These are phyloP conservation scores for Candida pseudoviswanathii DNA, from an alignment of 1,139 yeast genomes.

Conservation along the genomic window DNA sequence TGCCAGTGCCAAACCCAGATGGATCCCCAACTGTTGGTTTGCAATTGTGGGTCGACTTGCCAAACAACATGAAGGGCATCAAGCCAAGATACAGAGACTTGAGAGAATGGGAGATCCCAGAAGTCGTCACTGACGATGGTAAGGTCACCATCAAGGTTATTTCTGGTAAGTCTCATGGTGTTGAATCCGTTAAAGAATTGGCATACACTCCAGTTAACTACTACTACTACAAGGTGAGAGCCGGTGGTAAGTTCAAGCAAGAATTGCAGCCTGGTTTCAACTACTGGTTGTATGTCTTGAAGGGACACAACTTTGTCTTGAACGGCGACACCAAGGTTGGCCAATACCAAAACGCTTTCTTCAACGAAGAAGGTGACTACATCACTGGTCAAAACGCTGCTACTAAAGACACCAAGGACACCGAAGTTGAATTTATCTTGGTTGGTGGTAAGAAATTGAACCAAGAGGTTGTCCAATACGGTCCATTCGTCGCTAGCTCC, in stretches of 20 bases:
- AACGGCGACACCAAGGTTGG: constrained; percentile 43
- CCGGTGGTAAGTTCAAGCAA: constrained; percentile 71
- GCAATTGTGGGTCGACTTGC: constrained; percentile 93
- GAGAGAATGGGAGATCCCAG: constrained; percentile 70
- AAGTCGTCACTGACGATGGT: constrained; percentile 62
- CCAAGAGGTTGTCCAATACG: constrained; percentile 83
- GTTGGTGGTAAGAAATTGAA: constrained; percentile 78
- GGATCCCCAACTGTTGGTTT: constrained; percentile 67
- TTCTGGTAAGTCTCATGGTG: constrained; percentile 77
- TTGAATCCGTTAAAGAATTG: constrained; percentile 69
- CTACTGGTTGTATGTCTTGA: constrained; percentile 68
- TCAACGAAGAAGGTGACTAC: constrained; percentile 64
- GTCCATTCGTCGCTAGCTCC: constrained; percentile 82
- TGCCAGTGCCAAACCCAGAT: constrained; percentile 69
- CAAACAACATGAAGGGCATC: constrained; percentile 64
- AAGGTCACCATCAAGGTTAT: constrained; percentile 71
- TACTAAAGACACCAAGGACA: constrained; percentile 24
- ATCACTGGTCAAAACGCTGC: constrained; percentile 53
- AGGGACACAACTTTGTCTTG: constrained; percentile 58
- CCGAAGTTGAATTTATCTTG: constrained; percentile 57
- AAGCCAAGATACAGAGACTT: constrained; percentile 84
- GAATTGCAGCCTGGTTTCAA: constrained; percentile 64
- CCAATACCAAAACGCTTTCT: constrained; percentile 59
- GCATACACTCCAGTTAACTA: constrained; percentile 86
- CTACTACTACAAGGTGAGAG: constrained; percentile 66